Evolutionary conservation across 2,329 filamentous ascomycete genomes (phyloP).

Genomic region (Diplocarpon rosae): DNA sequence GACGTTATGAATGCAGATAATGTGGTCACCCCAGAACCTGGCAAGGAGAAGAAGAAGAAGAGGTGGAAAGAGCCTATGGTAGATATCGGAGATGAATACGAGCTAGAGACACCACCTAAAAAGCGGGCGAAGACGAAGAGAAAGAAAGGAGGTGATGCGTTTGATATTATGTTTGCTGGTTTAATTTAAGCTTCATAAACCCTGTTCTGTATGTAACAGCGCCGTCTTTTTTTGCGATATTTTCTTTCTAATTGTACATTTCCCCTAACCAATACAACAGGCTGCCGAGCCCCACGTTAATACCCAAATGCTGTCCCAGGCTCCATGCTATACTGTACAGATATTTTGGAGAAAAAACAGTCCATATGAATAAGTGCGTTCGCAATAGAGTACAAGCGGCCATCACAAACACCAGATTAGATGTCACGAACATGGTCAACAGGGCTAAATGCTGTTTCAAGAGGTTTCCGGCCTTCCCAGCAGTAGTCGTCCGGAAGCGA

Average conservation of each 20-base stretch:
- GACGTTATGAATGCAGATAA: constrained; percentile 1
- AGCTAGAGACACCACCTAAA: constrained; percentile 20
- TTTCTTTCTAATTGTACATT: constrained; percentile 21
- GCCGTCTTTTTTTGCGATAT: background rate
- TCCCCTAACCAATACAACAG: constrained; percentile 43
- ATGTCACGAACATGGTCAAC: constrained; percentile 59
- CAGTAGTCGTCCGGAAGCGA: constrained; percentile 14
- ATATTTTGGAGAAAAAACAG: constrained; percentile 95
- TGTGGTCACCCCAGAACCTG: background rate
- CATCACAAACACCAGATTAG: constrained; percentile 67
- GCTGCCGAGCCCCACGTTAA: constrained; percentile 56
- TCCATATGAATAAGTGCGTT: constrained; percentile 96
- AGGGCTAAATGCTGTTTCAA: constrained; percentile 44
- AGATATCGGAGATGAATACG: constrained; percentile 1
- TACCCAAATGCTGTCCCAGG: constrained; percentile 64
- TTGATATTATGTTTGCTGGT: constrained; percentile 62
- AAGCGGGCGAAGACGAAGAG: constrained; percentile 37
- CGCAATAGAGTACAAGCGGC: constrained; percentile 71
- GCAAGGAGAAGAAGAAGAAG: constrained; percentile 7
- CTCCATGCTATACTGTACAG: constrained; percentile 87
- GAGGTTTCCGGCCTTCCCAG: background rate
- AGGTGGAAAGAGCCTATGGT: constrained; percentile 14
- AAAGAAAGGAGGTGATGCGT: constrained; percentile 50
- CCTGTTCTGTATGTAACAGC: background rate
- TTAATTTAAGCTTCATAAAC: constrained; percentile 32